Conservation (phyloP, 345 rosid genomes). For the Erodium maritimum region DNA sequence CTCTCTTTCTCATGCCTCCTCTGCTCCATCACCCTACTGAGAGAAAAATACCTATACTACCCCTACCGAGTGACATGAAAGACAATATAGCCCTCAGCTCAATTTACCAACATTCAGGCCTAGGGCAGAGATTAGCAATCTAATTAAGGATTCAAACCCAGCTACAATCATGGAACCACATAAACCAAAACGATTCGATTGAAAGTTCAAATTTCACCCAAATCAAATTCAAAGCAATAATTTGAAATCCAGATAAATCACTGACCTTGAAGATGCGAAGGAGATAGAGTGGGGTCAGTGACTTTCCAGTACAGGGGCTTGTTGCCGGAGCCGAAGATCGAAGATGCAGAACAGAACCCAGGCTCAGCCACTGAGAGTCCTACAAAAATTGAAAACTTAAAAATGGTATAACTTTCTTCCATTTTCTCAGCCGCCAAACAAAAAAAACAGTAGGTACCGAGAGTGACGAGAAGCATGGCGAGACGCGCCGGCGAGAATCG, state of each 20-base stretch:
- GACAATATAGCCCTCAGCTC: background rate
- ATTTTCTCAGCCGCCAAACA: background rate
- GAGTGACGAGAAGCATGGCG: slow-evolving; percentile 4
- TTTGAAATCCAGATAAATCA: background rate
- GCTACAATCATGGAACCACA: too few species aligned
- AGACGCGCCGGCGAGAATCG: background rate
- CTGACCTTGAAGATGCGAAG: slow-evolving; percentile 72
- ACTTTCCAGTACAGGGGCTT: slow-evolving; percentile 72
- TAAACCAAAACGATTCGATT: background rate
- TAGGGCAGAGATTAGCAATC: too few species aligned
- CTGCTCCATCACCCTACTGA: too few species aligned
- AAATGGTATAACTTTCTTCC: background rate
- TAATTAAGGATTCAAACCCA: too few species aligned
- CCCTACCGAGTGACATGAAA: too few species aligned
- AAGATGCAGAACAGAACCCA: slow-evolving; percentile 70
- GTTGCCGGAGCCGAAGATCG: slow-evolving; percentile 20
- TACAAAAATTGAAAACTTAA: slow-evolving; percentile 24
- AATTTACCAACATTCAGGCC: too few species aligned
- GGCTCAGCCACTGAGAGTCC: slow-evolving; percentile 25
- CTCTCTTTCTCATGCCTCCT: too few species aligned
- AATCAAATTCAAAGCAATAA: background rate
- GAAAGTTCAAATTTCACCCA: background rate
- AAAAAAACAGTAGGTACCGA: slow-evolving; percentile 5
- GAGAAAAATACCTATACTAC: too few species aligned
- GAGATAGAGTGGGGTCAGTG: slow-evolving; percentile 75